These are phyloP conservation scores for Aspergillus glaucus DNA, from an alignment of 2,329 filamentous ascomycete genomes.

Conservation along the genomic window DNA sequence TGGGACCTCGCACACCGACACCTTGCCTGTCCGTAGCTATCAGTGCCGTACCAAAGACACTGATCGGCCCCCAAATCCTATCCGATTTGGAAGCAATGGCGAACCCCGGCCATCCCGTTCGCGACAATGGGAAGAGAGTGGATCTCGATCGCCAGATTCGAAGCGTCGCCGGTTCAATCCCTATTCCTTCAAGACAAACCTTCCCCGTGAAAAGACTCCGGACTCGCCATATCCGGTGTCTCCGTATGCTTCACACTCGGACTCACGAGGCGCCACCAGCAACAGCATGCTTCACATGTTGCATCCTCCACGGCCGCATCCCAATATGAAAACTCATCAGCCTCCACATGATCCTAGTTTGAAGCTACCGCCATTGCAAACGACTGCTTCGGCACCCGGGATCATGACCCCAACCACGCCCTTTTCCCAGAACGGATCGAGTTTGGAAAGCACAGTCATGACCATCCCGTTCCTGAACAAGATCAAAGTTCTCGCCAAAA, in stretches of 20 bases:
- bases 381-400: constrained; percentile 18
- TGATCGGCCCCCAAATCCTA: constrained; percentile 17
- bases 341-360: constrained; percentile 42
- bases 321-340: constrained; percentile 20
- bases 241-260: constrained; percentile 40
- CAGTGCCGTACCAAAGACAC: constrained; percentile 19
- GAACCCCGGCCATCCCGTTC: constrained; percentile 19
- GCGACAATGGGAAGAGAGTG: constrained; percentile 25
- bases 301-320: constrained; percentile 48
- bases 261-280: constrained; percentile 19
- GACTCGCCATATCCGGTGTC: constrained; percentile 38
- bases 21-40: constrained; percentile 13
- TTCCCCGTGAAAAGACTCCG: constrained; percentile 33
- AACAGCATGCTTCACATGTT: constrained; percentile 43
- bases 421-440: constrained; percentile 36
- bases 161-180: constrained; percentile 59
- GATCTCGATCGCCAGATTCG: constrained; percentile 47
- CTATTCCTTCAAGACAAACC: constrained; percentile 33
- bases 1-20: constrained; percentile 25
- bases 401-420: constrained; percentile 22
- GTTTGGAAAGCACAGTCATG: constrained; percentile 65
- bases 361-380: constrained; percentile 50
- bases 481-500: constrained; percentile 66
- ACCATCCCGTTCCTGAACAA: constrained; percentile 68
- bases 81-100: constrained; percentile 17